Evolutionary conservation across 768 basidiomycete species (phyloP).

Genomic region (Suillus subaureus): DNA sequence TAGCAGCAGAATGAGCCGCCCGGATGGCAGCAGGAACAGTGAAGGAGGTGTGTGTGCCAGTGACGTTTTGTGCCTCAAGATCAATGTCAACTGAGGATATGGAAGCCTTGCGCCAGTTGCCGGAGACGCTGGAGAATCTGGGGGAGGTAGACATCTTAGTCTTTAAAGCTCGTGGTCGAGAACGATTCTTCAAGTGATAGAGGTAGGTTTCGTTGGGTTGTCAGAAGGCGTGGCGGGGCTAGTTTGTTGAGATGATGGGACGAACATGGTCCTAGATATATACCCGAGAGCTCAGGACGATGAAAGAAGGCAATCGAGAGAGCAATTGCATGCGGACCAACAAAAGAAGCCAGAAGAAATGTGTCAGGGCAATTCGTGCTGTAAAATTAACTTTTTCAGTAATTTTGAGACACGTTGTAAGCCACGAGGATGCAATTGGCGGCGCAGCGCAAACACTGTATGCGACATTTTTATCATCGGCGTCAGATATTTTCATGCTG

Average conservation of each 20-base stretch:
- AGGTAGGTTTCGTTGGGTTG: background rate
- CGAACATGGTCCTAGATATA: conserved; percentile 13
- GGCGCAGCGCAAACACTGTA: background rate
- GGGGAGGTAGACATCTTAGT: conserved; percentile 5
- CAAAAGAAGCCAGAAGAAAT: conserved; percentile 8
- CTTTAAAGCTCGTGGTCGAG: conserved; percentile 10
- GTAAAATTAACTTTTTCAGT: conserved; percentile 9
- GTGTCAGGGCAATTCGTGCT: background rate
- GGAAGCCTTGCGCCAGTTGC: conserved; percentile 18
- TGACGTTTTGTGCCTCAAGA: conserved; percentile 21
- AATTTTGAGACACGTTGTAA: background rate
- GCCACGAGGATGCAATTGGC: background rate
- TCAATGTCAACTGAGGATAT: conserved; percentile 14
- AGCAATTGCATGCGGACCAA: conserved; percentile 15
- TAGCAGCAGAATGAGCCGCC: conserved; percentile 8
- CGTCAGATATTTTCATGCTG: background rate
- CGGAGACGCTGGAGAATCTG: conserved; percentile 16
- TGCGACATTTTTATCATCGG: background rate
- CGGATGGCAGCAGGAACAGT: conserved; percentile 12
- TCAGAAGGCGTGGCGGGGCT: conserved; percentile 1
- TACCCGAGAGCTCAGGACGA: conserved; percentile 9
- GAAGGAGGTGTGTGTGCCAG: conserved; percentile 11
- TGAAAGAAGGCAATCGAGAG: conserved; percentile 10
- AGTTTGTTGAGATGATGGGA: conserved; percentile 6
- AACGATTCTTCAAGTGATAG: background rate